A percentile compares a stretch with the other conserved stretches of the same genome.
phyloP scores from a whole-genome alignment of 805 yeast genomes.

The Wickerhamiella sergipiensis region DNA sequence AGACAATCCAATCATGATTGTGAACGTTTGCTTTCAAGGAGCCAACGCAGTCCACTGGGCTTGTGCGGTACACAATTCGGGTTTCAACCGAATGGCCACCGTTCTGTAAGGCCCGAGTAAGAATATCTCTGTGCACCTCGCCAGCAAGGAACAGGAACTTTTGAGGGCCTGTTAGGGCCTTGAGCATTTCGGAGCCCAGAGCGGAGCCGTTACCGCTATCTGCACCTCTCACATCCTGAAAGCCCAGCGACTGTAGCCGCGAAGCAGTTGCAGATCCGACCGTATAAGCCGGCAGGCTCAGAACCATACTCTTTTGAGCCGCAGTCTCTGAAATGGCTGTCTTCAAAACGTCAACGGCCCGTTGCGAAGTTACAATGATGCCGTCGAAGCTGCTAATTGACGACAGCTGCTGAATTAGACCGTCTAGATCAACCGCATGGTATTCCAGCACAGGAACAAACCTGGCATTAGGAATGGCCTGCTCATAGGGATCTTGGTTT shows the following conservation, averaged over 20 bases:
- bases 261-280: constrained; percentile 83
- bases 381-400: constrained; percentile 34
- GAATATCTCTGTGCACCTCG: constrained; percentile 64
- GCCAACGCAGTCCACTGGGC: constrained; percentile 33
- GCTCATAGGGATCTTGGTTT: constrained; percentile 55
- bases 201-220: constrained; percentile 64
- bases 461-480: constrained; percentile 29
- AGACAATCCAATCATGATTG: constrained; percentile 51
- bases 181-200: constrained; percentile 48
- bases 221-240: constrained; percentile 58
- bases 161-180: constrained; percentile 10
- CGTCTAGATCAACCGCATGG: constrained; percentile 35
- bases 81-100: constrained; percentile 40
- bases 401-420: constrained; percentile 32
- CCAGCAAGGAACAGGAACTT: constrained; percentile 64
- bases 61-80: constrained; percentile 56
- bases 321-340: constrained; percentile 21
- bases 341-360: constrained; percentile 75
- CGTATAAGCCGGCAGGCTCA: constrained; percentile 46
- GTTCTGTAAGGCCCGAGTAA: constrained; percentile 44
- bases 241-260: constrained; percentile 48
- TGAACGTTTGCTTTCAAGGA: constrained; percentile 2
- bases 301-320: constrained; percentile 18
- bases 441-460: constrained; percentile 71
- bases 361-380: constrained; percentile 72